Evolutionary conservation across 441 rosid species (phyloP).

Genomic region (Brassica hybrid): DNA sequence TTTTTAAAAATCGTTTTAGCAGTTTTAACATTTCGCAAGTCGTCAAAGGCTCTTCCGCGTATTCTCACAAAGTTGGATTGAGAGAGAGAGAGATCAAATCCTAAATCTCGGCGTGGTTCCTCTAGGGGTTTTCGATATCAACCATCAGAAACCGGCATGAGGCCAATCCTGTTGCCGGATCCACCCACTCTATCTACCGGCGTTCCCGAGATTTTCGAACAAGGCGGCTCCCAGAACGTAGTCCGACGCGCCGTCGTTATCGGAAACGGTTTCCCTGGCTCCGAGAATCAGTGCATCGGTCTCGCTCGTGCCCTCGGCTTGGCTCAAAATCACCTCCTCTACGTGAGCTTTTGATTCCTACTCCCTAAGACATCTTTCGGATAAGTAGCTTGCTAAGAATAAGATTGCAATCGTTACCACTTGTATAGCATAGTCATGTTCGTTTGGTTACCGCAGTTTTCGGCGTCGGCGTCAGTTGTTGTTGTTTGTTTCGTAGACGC

Average conservation of each 20-base stretch:
- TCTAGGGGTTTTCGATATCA: constrained; percentile 37
- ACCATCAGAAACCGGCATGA: constrained; percentile 52
- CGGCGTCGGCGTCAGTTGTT: too few relatives aligned
- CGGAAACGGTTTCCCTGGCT: constrained; percentile 79
- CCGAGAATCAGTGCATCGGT: constrained; percentile 90
- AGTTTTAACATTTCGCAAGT: constrained; percentile 26
- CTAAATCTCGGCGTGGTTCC: constrained; percentile 14
- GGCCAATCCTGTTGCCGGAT: constrained; percentile 85
- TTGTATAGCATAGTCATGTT: too few relatives aligned
- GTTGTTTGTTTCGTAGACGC: too few relatives aligned
- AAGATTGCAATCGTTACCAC: too few relatives aligned
- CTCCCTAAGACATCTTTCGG: neutral
- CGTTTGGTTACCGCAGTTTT: too few relatives aligned
- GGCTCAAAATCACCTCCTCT: constrained; percentile 63
- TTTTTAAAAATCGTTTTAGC: neutral
- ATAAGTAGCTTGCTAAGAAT: too few relatives aligned
- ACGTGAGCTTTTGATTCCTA: constrained; percentile 54
- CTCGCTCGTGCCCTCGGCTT: constrained; percentile 88
- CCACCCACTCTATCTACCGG: constrained; percentile 71
- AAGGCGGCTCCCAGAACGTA: constrained; percentile 65
- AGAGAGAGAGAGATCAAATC: constrained; percentile 6
- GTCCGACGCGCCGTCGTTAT: constrained; percentile 87
- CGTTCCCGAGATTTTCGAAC: constrained; percentile 87
- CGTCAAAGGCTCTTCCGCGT: constrained; percentile 19
- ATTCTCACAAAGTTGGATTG: neutral